Base-by-base conservation (phyloP, 202 grass and related monocot species). In the Elaeis oleifera region DNA sequence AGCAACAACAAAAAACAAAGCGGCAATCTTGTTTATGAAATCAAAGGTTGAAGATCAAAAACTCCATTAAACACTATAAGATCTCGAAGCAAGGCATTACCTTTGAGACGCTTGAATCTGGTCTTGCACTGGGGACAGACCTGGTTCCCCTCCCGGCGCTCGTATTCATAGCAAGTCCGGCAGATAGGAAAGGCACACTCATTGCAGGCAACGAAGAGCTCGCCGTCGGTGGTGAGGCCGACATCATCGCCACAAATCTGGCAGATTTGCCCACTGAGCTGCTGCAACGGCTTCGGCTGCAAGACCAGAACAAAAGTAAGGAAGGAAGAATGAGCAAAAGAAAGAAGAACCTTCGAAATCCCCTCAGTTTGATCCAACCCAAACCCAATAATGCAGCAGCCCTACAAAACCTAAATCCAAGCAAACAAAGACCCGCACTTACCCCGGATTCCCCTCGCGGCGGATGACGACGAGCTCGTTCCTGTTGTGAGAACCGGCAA, bases 121-220 rank as follows among this genome's bases (percentile, higher is more conserved):
- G 92, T 97, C 79, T 89, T 97, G 92, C 92, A 97, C 79, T 97
- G 92, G 0, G 92, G 92, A 71, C 92, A 97, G 65, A 85, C 60
- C 77, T 97, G 92, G 53, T 73, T 86, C 70, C 92, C 92, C 76
- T 97, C 92, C 26, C 88, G 73, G 0, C 92, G 84, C 77, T 95
- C 90, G 60, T 95, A 95, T 69, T 87, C 83, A 54, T 95, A 95
- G 85, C 86, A 95, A 53, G 19, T 73, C 44, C 76, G 67, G 68
- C 90, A 95, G 51, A 95, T 82, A 16, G 86, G 90, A 58, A 95
- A 90, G 54, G 90, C 86, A 60, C 90, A 95, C 70, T 95, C 90
- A 48, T 90, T 90, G 80, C 86, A 95, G 1, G 90, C 90, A 11
- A 95, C 90, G 56, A 95, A 95, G 5, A 79, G 84, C 71, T 96